These are phyloP conservation scores for Closterium sp. DNA, from an alignment of 139 green algal genomes.

Conservation along the genomic window DNA sequence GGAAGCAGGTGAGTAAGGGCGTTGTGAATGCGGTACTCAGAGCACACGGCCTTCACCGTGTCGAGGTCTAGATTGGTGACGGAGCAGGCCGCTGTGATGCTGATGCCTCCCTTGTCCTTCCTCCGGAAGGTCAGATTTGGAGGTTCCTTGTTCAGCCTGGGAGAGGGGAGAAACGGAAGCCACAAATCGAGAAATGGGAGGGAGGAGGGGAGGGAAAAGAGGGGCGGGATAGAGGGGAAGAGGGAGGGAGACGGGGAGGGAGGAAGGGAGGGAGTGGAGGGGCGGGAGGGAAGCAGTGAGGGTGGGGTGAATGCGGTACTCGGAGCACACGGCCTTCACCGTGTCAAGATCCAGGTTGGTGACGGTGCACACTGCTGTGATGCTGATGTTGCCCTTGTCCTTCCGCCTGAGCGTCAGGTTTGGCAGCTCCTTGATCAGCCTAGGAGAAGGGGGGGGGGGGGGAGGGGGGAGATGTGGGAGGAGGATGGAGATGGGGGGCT, in stretches of 20 bases:
- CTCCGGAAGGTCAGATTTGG: slow-evolving; percentile 88
- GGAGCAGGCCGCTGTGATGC: slow-evolving; percentile 49
- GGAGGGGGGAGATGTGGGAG: slow-evolving; percentile 68
- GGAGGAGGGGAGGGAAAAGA: not conserved
- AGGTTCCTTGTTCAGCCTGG: slow-evolving; percentile 90
- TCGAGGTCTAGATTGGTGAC: slow-evolving; percentile 74
- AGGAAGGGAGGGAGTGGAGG: not conserved
- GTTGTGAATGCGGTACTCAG: slow-evolving; percentile 85
- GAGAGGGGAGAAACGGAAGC: slow-evolving; percentile 17
- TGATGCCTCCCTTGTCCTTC: slow-evolving; percentile 95
- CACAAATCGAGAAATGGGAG: not conserved
- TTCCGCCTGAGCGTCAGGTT: slow-evolving; percentile 90
- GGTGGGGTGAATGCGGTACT: slow-evolving; percentile 89
- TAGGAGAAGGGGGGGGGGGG: not conserved
- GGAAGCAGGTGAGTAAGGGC: slow-evolving; percentile 92
- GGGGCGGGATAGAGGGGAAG: not conserved
- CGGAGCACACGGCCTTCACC: slow-evolving; percentile 43
- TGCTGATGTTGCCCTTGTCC: slow-evolving; percentile 89
- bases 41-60: slow-evolving; percentile 50
- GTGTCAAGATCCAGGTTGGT: slow-evolving; percentile 76
- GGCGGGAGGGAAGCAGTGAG: slow-evolving; percentile 68
- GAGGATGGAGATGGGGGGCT: no score
- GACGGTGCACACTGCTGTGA: slow-evolving; percentile 44
- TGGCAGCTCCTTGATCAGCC: slow-evolving; percentile 62
- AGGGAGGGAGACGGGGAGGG: slow-evolving; percentile 37